These are phyloP conservation scores for Phytophthora rubi DNA, from an alignment of 352 stramenopile species.

Conservation along the genomic window DNA sequence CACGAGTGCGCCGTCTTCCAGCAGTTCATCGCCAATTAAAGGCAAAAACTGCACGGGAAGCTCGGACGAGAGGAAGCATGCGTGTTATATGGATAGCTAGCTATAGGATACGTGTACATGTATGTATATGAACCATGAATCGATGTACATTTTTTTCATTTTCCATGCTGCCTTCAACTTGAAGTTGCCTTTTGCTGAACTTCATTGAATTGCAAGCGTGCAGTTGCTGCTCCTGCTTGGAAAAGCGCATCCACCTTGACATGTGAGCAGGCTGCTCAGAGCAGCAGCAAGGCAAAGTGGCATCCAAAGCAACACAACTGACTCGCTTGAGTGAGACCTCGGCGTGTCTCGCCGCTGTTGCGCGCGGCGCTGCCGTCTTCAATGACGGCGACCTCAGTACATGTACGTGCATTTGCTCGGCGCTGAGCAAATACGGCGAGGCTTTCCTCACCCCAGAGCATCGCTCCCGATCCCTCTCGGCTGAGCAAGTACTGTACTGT, in stretches of 20 bases:
- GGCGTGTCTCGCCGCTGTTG: slow-evolving; percentile 3
- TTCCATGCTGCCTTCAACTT: slow-evolving; percentile 2
- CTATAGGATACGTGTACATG: slow-evolving; percentile 2
- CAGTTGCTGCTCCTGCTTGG: background rate
- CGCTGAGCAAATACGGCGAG: too few species aligned
- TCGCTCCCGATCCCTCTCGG: too few species aligned
- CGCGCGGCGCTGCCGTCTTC: background rate
- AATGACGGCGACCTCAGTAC: background rate
- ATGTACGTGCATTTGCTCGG: too few species aligned
- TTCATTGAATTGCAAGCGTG: background rate
- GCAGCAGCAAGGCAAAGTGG: background rate
- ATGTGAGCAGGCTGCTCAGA: too few species aligned
- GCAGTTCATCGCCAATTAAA: slow-evolving; percentile 47
- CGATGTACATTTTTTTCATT: slow-evolving; percentile 21
- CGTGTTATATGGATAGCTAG: slow-evolving; percentile 24
- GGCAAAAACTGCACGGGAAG: background rate
- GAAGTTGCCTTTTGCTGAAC: background rate
- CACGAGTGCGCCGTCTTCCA: slow-evolving; percentile 57
- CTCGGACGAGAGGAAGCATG: slow-evolving; percentile 4
- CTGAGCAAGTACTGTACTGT: too few species aligned
- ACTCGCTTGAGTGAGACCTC: slow-evolving; percentile 1
- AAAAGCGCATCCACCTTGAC: background rate
- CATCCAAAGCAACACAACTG: background rate
- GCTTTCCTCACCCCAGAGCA: too few species aligned
- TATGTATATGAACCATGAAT: slow-evolving; percentile 16